A percentile compares a stretch with the other conserved stretches of the same genome.
Conservation (phyloP, 495 filamentous ascomycete genomes). For the Penicillium nucicola region DNA sequence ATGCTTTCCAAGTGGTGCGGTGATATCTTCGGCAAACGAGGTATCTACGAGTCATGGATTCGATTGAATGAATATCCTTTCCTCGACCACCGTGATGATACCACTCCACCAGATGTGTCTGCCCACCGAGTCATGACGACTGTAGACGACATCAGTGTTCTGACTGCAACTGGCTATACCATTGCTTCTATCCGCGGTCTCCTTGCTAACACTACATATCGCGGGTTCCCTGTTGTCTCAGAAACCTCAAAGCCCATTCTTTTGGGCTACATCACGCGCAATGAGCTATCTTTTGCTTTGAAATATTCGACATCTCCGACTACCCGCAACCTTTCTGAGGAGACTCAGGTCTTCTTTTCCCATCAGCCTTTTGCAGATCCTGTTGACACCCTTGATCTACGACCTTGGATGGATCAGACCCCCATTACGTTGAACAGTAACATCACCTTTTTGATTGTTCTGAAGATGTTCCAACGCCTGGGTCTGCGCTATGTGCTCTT, state of each 20-base stretch:
- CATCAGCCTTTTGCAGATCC: constrained; percentile 81
- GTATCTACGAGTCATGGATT: constrained; percentile 98
- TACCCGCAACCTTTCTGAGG: constrained; percentile 57
- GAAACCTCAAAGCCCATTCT: constrained; percentile 66
- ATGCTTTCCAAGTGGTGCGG: constrained; percentile 99
- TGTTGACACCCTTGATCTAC: constrained; percentile 73
- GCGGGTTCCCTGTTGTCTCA: constrained; percentile 88
- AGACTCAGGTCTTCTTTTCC: constrained; percentile 79
- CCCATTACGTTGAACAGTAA: constrained; percentile 82
- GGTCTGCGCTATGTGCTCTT: constrained; percentile 91
- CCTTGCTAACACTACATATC: constrained; percentile 69
- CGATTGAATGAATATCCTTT: constrained; percentile 95
- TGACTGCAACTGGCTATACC: constrained; percentile 82
- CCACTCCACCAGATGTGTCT: constrained; percentile 75
- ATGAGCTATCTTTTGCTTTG: constrained; percentile 81
- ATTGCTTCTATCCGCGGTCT: constrained; percentile 68
- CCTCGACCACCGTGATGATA: constrained; percentile 88
- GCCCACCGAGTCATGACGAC: constrained; percentile 86
- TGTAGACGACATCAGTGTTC: constrained; percentile 82
- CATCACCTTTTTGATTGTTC: constrained; percentile 71
- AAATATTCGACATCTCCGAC: constrained; percentile 38
- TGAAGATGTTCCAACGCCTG: constrained; percentile 89
- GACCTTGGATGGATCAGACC: constrained; percentile 98
- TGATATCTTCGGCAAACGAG: constrained; percentile 88
- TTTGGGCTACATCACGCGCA: constrained; percentile 90